A percentile compares a stretch with the other conserved stretches of the same genome.
Evolutionary conservation across 2,329 filamentous ascomycete species (phyloP).

Genomic region (Coleophoma eucalyptorum): DNA sequence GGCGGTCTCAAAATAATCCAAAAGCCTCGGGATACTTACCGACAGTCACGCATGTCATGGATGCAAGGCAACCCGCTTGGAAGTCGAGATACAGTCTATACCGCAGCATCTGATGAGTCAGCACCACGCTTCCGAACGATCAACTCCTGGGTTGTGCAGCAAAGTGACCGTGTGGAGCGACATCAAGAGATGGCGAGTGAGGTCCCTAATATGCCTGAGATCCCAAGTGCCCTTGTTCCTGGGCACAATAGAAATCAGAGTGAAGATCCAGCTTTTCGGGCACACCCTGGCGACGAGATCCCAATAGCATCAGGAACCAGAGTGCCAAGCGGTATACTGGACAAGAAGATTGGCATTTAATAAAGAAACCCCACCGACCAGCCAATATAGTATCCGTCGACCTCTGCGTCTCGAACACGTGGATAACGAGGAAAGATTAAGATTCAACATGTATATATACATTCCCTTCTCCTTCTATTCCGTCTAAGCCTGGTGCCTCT

Average conservation of each 20-base stretch:
- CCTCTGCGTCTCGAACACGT: no score
- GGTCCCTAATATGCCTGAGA: constrained; percentile 21
- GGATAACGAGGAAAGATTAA: no score
- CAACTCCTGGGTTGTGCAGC: constrained; percentile 62
- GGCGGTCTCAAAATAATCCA: constrained; percentile 12
- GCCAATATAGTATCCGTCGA: no score
- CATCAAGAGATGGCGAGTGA: constrained; percentile 35
- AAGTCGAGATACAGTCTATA: constrained; percentile 26
- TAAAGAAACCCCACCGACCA: no score
- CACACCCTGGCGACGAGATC: constrained; percentile 27
- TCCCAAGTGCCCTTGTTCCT: constrained; percentile 15
- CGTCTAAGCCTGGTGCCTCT: no score
- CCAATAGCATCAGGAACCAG: constrained; percentile 18
- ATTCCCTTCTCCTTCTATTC: no score
- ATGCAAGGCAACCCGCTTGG: constrained; percentile 11
- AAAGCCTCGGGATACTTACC: constrained; percentile 12
- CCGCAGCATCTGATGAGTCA: constrained; percentile 24
- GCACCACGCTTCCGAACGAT: constrained; percentile 53
- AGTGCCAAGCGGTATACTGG: constrained; percentile 25
- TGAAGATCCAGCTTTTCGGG: constrained; percentile 23
- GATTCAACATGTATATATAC: no score
- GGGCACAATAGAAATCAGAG: constrained; percentile 22
- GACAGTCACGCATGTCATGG: constrained; percentile 26
- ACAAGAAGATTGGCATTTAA: constrained; percentile 17
- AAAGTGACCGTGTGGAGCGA: constrained; percentile 49